Evolutionary conservation across 108 stramenopile species (phyloP), one percentile per base, ranked within the genome.

Genomic region (Conticribra guillardii): DNA sequence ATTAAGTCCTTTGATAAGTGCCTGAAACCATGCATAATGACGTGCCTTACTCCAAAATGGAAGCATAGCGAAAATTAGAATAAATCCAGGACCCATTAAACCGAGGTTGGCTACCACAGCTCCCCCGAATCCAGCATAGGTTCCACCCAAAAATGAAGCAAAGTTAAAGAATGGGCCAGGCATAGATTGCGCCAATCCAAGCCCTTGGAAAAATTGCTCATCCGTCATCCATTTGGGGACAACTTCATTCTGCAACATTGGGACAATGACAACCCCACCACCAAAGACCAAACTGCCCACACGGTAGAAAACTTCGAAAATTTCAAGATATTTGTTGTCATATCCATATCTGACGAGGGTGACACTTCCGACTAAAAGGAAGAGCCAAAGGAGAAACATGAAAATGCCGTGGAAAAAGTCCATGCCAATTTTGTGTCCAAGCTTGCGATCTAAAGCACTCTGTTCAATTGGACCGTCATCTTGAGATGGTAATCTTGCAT

Each of bases 201-300:
- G 48, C 57, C 96, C 79, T 74, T 85, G 80, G 71, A 90, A 50
- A 78, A 90, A 89, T 73, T 89, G 60, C 56, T 88, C 57, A 66
- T 93, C 76, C 3, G 90, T 91, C 77, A 97, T 89, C 95, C 95
- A 96, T 5, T 60, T 63, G 0, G 97, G 94, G 5, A 94, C 95
- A 26, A 95, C 93, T 69, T 96, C 97, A 55, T 82, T 82, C 53
- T 96, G 89, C 2, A 97, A 80, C 93, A 97, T 94, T 47, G 97
- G 97, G 41, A 97, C 71, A 32, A 97, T 92, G 7, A 96, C 95
- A 73, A 92, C 91, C 31, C 97, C 97, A 18, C 97, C 95, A 18
- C 97, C 97, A 84, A 95, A 97, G 55, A 97, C 94, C 60, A 96
- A 84, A 19, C 75, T 80, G 24, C 97, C 97, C 31, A 95, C 87